phyloP scores from a whole-genome alignment of 805 yeast genomes.

The Starmerella bombicola region DNA sequence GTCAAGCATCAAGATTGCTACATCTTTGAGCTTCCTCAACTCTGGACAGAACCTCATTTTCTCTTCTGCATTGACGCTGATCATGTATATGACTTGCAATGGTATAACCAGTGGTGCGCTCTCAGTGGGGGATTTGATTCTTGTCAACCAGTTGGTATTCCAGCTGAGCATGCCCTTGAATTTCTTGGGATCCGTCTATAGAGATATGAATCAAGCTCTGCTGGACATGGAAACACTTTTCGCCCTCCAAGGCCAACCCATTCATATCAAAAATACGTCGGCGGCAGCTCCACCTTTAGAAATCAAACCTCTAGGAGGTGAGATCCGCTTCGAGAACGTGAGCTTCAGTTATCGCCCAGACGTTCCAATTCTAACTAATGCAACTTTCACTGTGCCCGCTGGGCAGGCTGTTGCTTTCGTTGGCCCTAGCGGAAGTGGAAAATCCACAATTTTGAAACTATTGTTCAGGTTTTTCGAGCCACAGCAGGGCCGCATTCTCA shows the following conservation, averaged over 20 bases:
- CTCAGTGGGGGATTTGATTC: slow-evolving; percentile 88
- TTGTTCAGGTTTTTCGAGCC: slow-evolving; percentile 87
- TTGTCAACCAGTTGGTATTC: slow-evolving; percentile 90
- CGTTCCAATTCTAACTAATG: slow-evolving; percentile 70
- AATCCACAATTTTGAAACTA: slow-evolving; percentile 73
- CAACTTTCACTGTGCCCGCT: slow-evolving; percentile 74
- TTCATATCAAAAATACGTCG: slow-evolving; percentile 50
- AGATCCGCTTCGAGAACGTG: slow-evolving; percentile 79
- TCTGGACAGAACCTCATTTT: slow-evolving; percentile 70
- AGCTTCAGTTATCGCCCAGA: slow-evolving; percentile 86
- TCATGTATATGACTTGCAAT: slow-evolving; percentile 96
- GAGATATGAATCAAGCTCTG: slow-evolving; percentile 85
- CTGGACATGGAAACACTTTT: slow-evolving; percentile 93
- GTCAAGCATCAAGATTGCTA: slow-evolving; percentile 58
- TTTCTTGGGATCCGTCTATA: slow-evolving; percentile 86
- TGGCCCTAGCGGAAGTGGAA: slow-evolving; percentile 94
- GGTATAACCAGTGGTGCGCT: slow-evolving; percentile 77
- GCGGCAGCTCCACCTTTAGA: slow-evolving; percentile 46
- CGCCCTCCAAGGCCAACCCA: slow-evolving; percentile 63
- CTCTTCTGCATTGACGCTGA: slow-evolving; percentile 80
- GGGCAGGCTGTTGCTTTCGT: slow-evolving; percentile 89
- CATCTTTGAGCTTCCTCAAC: slow-evolving; percentile 59
- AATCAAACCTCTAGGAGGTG: slow-evolving; percentile 47
- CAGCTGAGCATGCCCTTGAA: slow-evolving; percentile 91
- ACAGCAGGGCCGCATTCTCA: slow-evolving; percentile 55